Evolutionary conservation across 257 asterid species (phyloP).

Genomic region (Nemophila menziesii): DNA sequence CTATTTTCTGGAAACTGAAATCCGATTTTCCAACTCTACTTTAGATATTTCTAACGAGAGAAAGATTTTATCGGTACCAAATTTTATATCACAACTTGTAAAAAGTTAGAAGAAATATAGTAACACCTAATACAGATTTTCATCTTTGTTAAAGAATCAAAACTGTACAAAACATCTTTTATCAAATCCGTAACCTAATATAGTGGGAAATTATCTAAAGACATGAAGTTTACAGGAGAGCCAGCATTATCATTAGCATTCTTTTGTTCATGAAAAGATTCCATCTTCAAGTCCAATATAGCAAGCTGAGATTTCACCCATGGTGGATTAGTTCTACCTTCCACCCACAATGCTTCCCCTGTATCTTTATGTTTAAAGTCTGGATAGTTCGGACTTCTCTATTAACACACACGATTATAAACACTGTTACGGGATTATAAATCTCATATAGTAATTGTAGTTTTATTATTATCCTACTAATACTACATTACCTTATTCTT

Average conservation of each 20-base stretch:
- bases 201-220: constrained; percentile 40
- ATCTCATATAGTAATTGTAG: background rate
- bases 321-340: constrained; percentile 69
- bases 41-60: background rate
- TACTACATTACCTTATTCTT: constrained; percentile 59
- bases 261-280: constrained; percentile 50
- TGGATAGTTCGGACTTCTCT: constrained; percentile 92
- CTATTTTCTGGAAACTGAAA: no score
- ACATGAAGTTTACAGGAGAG: constrained; percentile 34
- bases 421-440: background rate
- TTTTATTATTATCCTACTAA: background rate
- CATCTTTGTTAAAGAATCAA: background rate
- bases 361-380: constrained; percentile 99
- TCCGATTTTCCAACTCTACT: no score
- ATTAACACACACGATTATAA: constrained; percentile 14
- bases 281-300: constrained; percentile 76
- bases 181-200: constrained; percentile 20
- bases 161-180: background rate
- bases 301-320: constrained; percentile 96
- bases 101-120: background rate
- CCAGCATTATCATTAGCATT: no score
- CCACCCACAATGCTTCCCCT: constrained; percentile 87
- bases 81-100: background rate
- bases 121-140: background rate
- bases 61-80: background rate